Base-by-base conservation (phyloP, 2,329 filamentous ascomycete genomes). In the Fusarium nanum region DNA sequence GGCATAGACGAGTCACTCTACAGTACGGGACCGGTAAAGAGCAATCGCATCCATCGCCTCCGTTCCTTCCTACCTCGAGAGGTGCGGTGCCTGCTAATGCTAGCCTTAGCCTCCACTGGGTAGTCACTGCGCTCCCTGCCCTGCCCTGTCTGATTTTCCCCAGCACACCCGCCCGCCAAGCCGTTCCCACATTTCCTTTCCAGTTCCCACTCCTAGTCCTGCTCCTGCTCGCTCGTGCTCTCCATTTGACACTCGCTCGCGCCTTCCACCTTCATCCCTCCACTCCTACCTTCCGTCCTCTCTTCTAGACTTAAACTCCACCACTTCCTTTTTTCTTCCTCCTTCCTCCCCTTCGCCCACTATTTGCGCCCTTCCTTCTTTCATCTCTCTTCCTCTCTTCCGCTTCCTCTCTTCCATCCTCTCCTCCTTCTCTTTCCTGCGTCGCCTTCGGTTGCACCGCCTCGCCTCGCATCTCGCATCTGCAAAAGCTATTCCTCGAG, bases 311-410 rank as follows among this genome's bases (percentile, higher is more conserved):
- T 73, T 75, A 72, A 73, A 76, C 73, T 75, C 72, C 75, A 74
- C 73, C 73, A 72, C 71, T 76, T 75, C 76, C 73, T 75, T 76
- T 76, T 60, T 73, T 73, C 72, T 75, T 77, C 72, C 73, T 74
- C 68, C 67, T 73, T 64, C 72, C 66, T 64, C 49, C 65, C 76
- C 67, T 70, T 61, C 72, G 73, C 64, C 73, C 68, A 73, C 69
- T 72, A 73, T 73, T 71, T 68, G 74, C 73, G 75, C 72, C 72
- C 72, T 74, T 72, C 74, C 70, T 72, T 73, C 68, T 70, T 75
- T 73, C 75, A 74, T 74, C 76, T 72, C 74, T 72, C 71, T 27
- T 48, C 25, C 20, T 60, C 67, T 64, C 70, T 68, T 48, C 40
- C 52, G 30, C 42, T 68, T 60, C 68, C 67, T 67, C 70, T 68